Base-by-base conservation (phyloP, 352 stramenopile genomes). In the Globisporangium barbulae region DNA sequence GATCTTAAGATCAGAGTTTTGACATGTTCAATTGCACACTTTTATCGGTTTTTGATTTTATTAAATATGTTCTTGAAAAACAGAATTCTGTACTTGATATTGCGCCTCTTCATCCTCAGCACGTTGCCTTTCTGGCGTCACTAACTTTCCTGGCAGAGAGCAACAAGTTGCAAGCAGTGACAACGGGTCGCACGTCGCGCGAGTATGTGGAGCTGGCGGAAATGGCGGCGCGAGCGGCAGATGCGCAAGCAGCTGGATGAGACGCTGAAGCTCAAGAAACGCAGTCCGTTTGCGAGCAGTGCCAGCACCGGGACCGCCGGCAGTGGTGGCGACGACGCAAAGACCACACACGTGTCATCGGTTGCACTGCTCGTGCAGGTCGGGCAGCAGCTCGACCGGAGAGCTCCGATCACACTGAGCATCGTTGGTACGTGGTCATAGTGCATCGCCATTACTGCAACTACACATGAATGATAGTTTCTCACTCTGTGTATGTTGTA, bases 301-400 rank as follows among this genome's bases (percentile, higher is more conserved):
- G 19, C 5, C n/a, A 19, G 3, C 15, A 15, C 1, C 9, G 15
- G 5, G 4, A 53, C 25, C 5, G 6, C 12, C 19, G 22, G 21
- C 33, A 22, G n/a, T 8, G 25, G 12, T 19, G 31, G 45, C 25
- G 59, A 52, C 25, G 47, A 21, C 37, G 56, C 56, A 17, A 31
- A 22, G 15, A 22, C 30, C 25, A 15, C 63, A 4, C 54, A 52
- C 15, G 52, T 55, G 41, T 42, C 66, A n/a, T 54, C 61, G 41
- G 33, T 65, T 22, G 56, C 55, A 17, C 35, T 57, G 33, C 62
- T 68, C 8, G 54, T 64, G 35, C 56, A 64, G 25, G 41, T 68
- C 37, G 55, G 54, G 0, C 54, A 57, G 28, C 62, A 52, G 13
- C 62, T 68, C 10, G 62, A 68, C 19, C 54, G 62, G 10, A 60